Base-by-base conservation (phyloP, 2,329 filamentous ascomycete genomes). In the Taxawa tesnikishii region DNA sequence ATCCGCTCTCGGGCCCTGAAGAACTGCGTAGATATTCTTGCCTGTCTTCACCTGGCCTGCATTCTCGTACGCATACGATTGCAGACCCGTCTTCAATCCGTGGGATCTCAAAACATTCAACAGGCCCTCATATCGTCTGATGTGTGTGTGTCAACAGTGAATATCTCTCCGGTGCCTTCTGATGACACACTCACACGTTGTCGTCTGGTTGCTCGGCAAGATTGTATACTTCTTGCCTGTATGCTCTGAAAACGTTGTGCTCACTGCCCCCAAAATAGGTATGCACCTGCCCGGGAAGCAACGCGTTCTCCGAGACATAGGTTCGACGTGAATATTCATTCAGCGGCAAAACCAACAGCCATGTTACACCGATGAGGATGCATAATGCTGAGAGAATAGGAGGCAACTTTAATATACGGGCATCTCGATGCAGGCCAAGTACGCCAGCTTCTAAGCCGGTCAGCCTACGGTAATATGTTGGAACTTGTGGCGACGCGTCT, bases 181-280 rank as follows among this genome's bases (percentile, higher is more conserved):
- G 7, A 31, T 27, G 37, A 14, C 33, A 30, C 18, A 46, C 52
- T 27, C 58, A 60, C 50, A 58, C 54, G 14, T n/a, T n/a, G n/a
- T 54, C 48, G 33, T 49, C 36, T 11, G 54, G 37, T 44, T 51
- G 47, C 38, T 62, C 50, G 48, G 61, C 66, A 38, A 87, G 50
- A 6, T 60, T 66, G 44, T 81, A 74, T 31, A 94, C 67, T 60
- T 96, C 90, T 50, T 83, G 77, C 49, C 80, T 75, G 55, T 92
- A 96, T 6, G 84, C 90, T 28, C 85, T 73, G 50, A 96, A 87
- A 42, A 96, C 74, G 56, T 94, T 82, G 62, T 96, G 87, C 54
- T 98, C 90, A 55, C 84, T 94, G 12, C 90, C 90, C 5, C 83
- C 79, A 53, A 98, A 98, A 58, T 98, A 98, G 2, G 90, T 94